Conservation (phyloP, 768 basidiomycete species). For the Phaeolepiota aurea region DNA sequence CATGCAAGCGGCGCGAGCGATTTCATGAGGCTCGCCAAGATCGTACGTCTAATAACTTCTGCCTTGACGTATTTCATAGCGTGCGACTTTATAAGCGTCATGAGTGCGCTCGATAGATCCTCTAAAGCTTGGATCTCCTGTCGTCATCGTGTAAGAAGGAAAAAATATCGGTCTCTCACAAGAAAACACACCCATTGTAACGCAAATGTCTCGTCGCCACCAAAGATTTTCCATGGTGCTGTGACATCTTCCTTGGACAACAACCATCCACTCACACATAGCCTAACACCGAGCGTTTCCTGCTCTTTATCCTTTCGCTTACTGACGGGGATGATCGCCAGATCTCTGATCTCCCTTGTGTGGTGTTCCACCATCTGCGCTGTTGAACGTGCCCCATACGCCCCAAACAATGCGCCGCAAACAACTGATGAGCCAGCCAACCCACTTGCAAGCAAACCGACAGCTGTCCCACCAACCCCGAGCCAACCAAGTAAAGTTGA, state of each 20-base stretch:
- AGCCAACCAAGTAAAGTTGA: slow-evolving; percentile 38
- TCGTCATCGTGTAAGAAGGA: neutral
- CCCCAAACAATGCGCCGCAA: slow-evolving; percentile 51
- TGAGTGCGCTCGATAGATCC: slow-evolving; percentile 38
- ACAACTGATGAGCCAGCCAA: slow-evolving; percentile 48
- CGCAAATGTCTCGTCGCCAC: slow-evolving; percentile 43
- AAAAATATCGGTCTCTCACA: too few relatives aligned
- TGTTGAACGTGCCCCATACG: slow-evolving; percentile 41
- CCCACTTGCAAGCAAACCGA: slow-evolving; percentile 41
- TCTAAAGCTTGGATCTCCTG: slow-evolving; percentile 50
- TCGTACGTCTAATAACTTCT: slow-evolving; percentile 40
- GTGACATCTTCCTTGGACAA: slow-evolving; percentile 33
- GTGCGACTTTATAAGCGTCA: slow-evolving; percentile 32
- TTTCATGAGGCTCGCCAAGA: slow-evolving; percentile 39
- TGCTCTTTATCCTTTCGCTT: slow-evolving; percentile 18
- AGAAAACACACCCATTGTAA: slow-evolving; percentile 41
- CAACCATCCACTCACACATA: slow-evolving; percentile 54
- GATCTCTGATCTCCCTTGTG: slow-evolving; percentile 43
- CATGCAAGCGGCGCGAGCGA: slow-evolving; percentile 43
- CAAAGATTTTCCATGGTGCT: slow-evolving; percentile 45
- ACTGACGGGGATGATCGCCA: slow-evolving; percentile 28
- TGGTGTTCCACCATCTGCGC: slow-evolving; percentile 41
- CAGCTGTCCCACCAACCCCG: slow-evolving; percentile 45
- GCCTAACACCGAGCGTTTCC: slow-evolving; percentile 39
- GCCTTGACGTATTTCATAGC: slow-evolving; percentile 42